Conservation (phyloP, 495 filamentous ascomycete genomes). For the Aspergillus homomorphus region DNA sequence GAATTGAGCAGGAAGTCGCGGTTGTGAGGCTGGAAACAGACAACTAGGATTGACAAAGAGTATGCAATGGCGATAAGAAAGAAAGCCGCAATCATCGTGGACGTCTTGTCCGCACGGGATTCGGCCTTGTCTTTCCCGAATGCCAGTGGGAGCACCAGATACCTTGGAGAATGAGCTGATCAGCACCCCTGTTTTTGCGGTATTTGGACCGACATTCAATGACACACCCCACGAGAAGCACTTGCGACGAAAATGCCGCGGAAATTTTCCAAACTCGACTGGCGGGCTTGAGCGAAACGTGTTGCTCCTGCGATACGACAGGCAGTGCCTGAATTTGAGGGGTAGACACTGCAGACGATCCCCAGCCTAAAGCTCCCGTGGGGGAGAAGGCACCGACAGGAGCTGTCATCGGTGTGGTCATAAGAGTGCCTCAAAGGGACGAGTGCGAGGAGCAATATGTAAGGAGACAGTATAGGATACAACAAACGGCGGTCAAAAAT, state of each 20-base stretch:
- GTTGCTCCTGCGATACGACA: constrained; percentile 3
- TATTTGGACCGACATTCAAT: background rate
- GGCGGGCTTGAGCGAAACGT: background rate
- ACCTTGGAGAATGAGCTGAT: constrained; percentile 15
- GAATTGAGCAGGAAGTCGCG: constrained; percentile 27
- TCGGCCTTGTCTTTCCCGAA: constrained; percentile 19
- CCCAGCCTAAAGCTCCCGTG: background rate
- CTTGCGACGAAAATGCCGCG: constrained; percentile 17
- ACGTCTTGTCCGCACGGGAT: constrained; percentile 16
- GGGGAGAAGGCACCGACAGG: background rate
- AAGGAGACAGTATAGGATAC: background rate
- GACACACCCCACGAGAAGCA: constrained; percentile 28
- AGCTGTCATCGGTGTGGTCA: background rate
- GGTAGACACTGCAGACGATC: constrained; percentile 3
- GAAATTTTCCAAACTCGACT: constrained; percentile 17
- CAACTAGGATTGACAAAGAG: constrained; percentile 22
- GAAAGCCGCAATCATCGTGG: constrained; percentile 19
- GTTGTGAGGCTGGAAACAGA: constrained; percentile 22
- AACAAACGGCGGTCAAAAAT: background rate
- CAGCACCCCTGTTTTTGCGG: constrained; percentile 2
- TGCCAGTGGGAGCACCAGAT: constrained; percentile 30
- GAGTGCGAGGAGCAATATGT: background rate
- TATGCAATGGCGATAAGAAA: constrained; percentile 29
- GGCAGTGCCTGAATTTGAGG: constrained; percentile 5
- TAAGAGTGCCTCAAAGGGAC: background rate